A percentile compares a stretch with the other conserved stretches of the same genome.
phyloP scores from a whole-genome alignment of 192 early-diverging fungal species.

The Funneliformis geosporum region DNA sequence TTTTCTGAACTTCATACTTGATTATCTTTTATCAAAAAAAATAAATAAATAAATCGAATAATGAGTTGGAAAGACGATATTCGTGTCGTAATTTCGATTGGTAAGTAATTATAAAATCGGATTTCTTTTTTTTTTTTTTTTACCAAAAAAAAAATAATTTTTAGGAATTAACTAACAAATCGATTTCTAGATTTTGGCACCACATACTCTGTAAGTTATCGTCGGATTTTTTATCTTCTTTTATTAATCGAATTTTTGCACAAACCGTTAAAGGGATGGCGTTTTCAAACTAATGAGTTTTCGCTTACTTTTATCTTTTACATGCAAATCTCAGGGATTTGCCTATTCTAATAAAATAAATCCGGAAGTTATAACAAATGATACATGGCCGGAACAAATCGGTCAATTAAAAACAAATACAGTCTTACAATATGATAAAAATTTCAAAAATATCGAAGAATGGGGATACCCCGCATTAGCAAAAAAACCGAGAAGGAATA shows the following conservation, averaged over 20 bases:
- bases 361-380: slow-evolving; percentile 18
- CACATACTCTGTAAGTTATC: neutral
- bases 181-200: neutral
- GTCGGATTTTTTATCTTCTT: neutral
- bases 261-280: too few relatives aligned
- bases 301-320: neutral
- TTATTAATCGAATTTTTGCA: neutral
- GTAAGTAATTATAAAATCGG: neutral
- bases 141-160: neutral
- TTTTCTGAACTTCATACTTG: too few relatives aligned
- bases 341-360: slow-evolving; percentile 6
- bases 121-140: neutral
- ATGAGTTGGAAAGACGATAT: neutral
- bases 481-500: neutral
- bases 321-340: neutral
- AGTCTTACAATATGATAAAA: slow-evolving; percentile 21
- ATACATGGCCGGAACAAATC: neutral
- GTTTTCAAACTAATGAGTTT: neutral
- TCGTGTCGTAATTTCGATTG: neutral
- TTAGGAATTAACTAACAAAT: neutral
- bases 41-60: neutral
- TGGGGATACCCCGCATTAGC: slow-evolving; percentile 10
- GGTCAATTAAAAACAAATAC: slow-evolving; percentile 21
- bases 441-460: neutral
- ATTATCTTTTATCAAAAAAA: too few relatives aligned